Base-by-base conservation (phyloP, 768 basidiomycete species). In the Boletus subparvulus region DNA sequence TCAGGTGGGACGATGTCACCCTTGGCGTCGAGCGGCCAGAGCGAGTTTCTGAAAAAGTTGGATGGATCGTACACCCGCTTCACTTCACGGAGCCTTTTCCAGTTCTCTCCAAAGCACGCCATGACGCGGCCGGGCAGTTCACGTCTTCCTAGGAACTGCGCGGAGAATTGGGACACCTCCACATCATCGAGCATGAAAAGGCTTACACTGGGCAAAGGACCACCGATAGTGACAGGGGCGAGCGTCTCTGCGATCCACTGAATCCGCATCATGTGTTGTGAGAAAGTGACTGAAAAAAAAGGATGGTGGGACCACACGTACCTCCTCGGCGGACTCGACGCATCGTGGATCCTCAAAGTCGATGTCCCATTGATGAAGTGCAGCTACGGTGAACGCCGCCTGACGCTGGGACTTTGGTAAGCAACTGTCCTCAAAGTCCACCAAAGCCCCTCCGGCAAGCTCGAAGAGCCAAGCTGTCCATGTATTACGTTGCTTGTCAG, bases 351-450 rank as follows among this genome's bases (percentile, higher is more conserved):
- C 93, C 59, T 88, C 83, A 42, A 88, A 74, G 32, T 86, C 82
- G 75, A 94, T 87, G 58, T 91, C 88, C 94, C 94, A 96, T 68
- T 96, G 94, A 70, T 95, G 94, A 26, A 95, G 77, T 17, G 94
- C 93, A 3, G 91, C 89, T 52, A 96, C 84, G 3, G 90, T 94
- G 73, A 93, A 96, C 10, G 81, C 69, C 1, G 90, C 88, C 69
- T 92, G 81, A 47, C 94, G 85, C 65, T 92, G 90, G 12, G 81
- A 78, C 67, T 86, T 85, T 4, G 92, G 91, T 14, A 93, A 72
- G 61, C 89, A 91, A 13, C 78, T 85, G 60, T 87, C 79, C 53
- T 90, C 86, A 56, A 82, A 83, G 67, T 94, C 92, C 0, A 72
- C 69, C 40, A 92, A 80, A 1, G 90, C 90, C 17, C 92, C 92